Conservation (phyloP, 306 rosid genomes). For the Hylodesmum podocarpum region DNA sequence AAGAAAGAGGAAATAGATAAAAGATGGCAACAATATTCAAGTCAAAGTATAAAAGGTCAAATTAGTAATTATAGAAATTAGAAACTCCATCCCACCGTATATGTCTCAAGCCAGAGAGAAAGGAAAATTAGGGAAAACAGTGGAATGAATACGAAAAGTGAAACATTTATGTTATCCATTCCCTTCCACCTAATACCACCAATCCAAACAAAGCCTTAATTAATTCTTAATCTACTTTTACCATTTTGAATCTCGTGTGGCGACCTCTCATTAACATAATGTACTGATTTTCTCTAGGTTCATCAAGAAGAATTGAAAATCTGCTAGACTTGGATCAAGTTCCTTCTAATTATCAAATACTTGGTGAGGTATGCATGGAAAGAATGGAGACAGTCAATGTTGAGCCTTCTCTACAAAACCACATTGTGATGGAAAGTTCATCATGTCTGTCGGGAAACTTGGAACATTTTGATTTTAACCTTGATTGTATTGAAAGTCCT, state of each 20-base stretch:
- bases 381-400: slow-evolving; percentile 42
- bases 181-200: no score
- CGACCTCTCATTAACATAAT: not conserved
- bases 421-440: slow-evolving; percentile 31
- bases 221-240: not conserved
- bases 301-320: slow-evolving; percentile 88
- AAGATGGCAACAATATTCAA: no score
- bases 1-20: no score
- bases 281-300: slow-evolving; percentile 49
- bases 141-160: no score
- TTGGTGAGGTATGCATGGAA: slow-evolving; percentile 54
- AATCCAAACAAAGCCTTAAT: no score
- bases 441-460: slow-evolving; percentile 40
- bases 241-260: slow-evolving; percentile 1
- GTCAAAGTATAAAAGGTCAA: no score
- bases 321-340: slow-evolving; percentile 72
- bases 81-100: no score
- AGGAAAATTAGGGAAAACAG: no score
- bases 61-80: no score
- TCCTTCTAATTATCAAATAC: slow-evolving; percentile 46
- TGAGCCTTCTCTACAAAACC: slow-evolving; percentile 45
- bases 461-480: slow-evolving; percentile 37
- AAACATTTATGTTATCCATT: no score
- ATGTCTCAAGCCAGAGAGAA: no score
- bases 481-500: slow-evolving; percentile 22